Base-by-base conservation (phyloP, 257 asterid genomes). In the Nicotiana attenuata region DNA sequence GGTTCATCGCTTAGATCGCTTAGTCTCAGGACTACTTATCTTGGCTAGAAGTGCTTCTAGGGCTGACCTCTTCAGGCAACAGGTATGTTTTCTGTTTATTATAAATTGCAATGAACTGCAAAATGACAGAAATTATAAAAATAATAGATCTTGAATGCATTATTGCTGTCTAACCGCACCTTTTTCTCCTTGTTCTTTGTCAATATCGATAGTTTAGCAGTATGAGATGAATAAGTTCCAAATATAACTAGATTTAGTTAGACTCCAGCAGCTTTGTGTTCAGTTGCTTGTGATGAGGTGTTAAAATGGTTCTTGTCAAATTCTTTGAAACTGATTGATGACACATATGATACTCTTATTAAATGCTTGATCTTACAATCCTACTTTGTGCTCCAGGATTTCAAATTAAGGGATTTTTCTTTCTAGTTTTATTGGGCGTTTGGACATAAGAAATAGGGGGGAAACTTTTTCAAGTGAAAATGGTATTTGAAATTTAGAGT, bases 11-110 rank as follows among this genome's bases (percentile, higher is more conserved):
- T 84, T 96, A 76, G 99, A 96, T 87, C 99, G 97, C 78, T 89
- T 96, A 87, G 99, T 96, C 76, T 96, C 99, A 13, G 99, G 99
- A 76, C 98, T 96, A 86, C 99, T 96, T 81, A 96, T 96, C 82
- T 81, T 96, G 82, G 99, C 98, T 53, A 93, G 98, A 88, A 94
- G 83, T 83, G 92, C 98, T 82, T 86, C 92, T 73, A 92, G 88
- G 88, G 99, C 99, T 83, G 98, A 96, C 85, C 82, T 79, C 45
- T 96, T 96, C 88, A 87, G 99, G 88, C 98, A 96, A 85, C 97
- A 96, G 92, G 99, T 92, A 81, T 63, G 55, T 59, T 64, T 45
- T 69, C 61, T n/a, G 35, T 81, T 85, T 45, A 29, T 31, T 60
- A 55, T 31, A 15, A 53, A 64, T 66, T 82, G 60, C 60, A 45